These are phyloP conservation scores for Hippophae gyantsensis DNA, from an alignment of 306 rosid species.

Conservation along the genomic window DNA sequence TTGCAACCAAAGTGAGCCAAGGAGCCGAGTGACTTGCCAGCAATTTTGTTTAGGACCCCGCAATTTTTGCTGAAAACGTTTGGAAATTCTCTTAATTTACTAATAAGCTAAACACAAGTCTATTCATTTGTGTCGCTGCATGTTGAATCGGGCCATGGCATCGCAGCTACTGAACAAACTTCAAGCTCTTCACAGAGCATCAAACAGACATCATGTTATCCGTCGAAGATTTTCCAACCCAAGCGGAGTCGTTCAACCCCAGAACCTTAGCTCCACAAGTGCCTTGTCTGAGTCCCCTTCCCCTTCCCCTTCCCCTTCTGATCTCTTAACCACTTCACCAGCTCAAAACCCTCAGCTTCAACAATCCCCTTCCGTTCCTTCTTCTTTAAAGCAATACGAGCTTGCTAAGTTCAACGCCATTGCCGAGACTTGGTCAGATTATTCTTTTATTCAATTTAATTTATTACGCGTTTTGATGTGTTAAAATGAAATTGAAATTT, in stretches of 20 bases:
- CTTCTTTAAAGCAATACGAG: conserved; percentile 57
- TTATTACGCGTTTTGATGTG: not conserved
- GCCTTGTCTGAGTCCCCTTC: conserved; percentile 40
- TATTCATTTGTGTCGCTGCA: not conserved
- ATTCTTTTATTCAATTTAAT: not conserved
- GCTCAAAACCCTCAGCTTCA: conserved; percentile 16
- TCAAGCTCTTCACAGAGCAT: conserved; percentile 19
- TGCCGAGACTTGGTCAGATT: conserved; percentile 59
- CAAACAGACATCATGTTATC: conserved; percentile 5
- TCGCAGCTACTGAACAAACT: conserved; percentile 29
- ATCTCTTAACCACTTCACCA: conserved; percentile 15
- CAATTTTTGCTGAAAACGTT: no score
- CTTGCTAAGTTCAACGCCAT: conserved; percentile 70
- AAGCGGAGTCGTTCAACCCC: not conserved
- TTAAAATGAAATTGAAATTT: not conserved
- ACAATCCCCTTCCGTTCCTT: conserved; percentile 16
- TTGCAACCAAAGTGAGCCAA: no score
- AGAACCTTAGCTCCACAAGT: conserved; percentile 14
- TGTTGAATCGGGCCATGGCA: conserved; percentile 18
- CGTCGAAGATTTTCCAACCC: not conserved
- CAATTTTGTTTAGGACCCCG: no score
- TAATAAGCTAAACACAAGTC: no score
- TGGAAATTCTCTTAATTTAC: no score
- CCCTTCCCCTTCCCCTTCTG: conserved; percentile 11
- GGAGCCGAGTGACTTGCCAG: no score